Evolutionary conservation across 1,139 yeast species (phyloP).

Genomic region (Lodderomyces metapsilosis): DNA sequence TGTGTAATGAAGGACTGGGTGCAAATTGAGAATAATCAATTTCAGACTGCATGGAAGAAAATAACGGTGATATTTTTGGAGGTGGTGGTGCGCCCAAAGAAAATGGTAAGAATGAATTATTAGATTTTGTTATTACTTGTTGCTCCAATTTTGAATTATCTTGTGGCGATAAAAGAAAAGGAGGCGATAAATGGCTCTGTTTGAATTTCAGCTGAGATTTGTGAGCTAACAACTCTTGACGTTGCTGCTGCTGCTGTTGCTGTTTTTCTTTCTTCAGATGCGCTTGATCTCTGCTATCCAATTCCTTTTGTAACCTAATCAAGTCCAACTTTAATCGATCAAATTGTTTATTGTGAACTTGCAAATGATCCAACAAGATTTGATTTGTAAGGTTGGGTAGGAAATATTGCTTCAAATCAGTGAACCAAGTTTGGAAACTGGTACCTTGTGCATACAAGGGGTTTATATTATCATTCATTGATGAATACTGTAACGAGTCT

Average conservation of each 20-base stretch:
- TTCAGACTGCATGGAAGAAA: constrained; percentile 2
- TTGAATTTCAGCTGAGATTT: not conserved
- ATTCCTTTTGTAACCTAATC: constrained; percentile 9
- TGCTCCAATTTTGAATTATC: not conserved
- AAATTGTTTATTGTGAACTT: constrained; percentile 12
- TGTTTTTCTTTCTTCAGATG: constrained; percentile 1
- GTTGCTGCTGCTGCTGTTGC: constrained; percentile 3
- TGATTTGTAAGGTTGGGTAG: constrained; percentile 14
- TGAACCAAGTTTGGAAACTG: constrained; percentile 12
- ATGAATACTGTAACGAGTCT: constrained; percentile 13
- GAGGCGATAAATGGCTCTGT: not conserved
- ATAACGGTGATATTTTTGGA: constrained; percentile 6
- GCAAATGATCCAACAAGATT: constrained; percentile 14
- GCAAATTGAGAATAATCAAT: constrained; percentile 1
- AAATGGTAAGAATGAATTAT: constrained; percentile 13
- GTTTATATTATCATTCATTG: constrained; percentile 10
- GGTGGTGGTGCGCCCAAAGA: constrained; percentile 12
- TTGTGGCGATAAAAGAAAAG: not conserved
- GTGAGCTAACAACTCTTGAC: not conserved
- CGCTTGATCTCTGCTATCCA: constrained; percentile 4
- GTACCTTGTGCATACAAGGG: constrained; percentile 8
- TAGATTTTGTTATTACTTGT: not conserved
- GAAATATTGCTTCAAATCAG: constrained; percentile 14
- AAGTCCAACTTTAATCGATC: constrained; percentile 14
- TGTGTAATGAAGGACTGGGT: not conserved